Conservation (phyloP, 2,329 filamentous ascomycete species). For the Pestalotiopsis sp. region DNA sequence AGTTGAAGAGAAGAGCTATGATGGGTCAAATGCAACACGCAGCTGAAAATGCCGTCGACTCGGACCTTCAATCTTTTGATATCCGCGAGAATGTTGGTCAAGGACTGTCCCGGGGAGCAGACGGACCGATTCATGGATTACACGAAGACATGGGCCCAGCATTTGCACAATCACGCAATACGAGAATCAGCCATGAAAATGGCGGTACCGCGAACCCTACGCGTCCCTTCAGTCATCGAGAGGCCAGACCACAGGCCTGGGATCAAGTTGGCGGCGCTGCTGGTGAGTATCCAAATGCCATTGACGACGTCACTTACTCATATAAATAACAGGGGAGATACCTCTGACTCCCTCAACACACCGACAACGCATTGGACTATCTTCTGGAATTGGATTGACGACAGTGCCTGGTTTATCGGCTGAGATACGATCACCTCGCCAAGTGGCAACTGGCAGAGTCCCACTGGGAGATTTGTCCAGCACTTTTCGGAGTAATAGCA, state of each 20-base stretch:
- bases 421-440: conserved; percentile 27
- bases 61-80: conserved; percentile 36
- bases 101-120: background rate
- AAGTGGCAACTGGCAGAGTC: conserved; percentile 20
- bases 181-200: background rate
- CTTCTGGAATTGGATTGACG: conserved; percentile 28
- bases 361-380: conserved; percentile 31
- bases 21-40: conserved; percentile 58
- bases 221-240: background rate
- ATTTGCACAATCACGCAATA: background rate
- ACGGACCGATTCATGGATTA: background rate
- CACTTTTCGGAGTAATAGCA: conserved; percentile 19
- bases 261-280: background rate
- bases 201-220: conserved; percentile 15
- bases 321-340: conserved; percentile 25
- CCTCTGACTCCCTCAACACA: conserved; percentile 37
- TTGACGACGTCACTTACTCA: conserved; percentile 7
- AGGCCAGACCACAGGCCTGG: background rate
- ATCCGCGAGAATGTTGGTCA: conserved; percentile 15
- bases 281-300: background rate
- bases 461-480: conserved; percentile 20
- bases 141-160: background rate
- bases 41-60: conserved; percentile 52
- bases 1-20: conserved; percentile 58
- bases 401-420: conserved; percentile 33